phyloP scores from a whole-genome alignment of 2,329 filamentous ascomycete species.

The Stromatinia cepivora region DNA sequence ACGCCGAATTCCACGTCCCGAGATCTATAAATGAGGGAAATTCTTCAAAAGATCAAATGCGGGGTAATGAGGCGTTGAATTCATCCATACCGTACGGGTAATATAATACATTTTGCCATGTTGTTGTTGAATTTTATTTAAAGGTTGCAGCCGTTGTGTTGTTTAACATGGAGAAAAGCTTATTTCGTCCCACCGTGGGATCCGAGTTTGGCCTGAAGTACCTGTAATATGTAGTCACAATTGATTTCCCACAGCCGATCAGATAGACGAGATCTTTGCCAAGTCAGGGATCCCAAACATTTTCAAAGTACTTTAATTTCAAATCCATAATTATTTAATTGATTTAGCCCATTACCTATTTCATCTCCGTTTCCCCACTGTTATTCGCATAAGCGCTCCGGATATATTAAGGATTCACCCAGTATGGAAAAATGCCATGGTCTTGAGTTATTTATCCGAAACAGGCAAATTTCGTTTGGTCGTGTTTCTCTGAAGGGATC shows the following conservation, averaged over 20 bases:
- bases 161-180: constrained; percentile 9
- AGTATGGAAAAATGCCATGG: constrained; percentile 10
- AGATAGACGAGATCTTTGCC: constrained; percentile 16
- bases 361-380: constrained; percentile 13
- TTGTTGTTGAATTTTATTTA: neutral
- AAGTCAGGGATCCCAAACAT: neutral
- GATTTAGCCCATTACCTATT: neutral
- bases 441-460: constrained; percentile 19
- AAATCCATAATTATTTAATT: neutral
- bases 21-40: constrained; percentile 2
- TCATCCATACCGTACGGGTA: constrained; percentile 2
- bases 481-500: neutral
- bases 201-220: neutral
- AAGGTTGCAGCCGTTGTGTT: neutral
- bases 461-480: constrained; percentile 20
- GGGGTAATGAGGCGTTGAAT: constrained; percentile 17
- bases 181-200: constrained; percentile 7
- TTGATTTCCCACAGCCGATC: neutral
- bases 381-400: constrained; percentile 9
- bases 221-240: neutral
- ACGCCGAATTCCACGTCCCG: neutral
- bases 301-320: constrained; percentile 5
- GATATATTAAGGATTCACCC: constrained; percentile 11
- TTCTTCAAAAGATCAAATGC: constrained; percentile 10
- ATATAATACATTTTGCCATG: neutral